Base-by-base conservation (phyloP, 148 eudicot genomes). In the Camellia sinensis region DNA sequence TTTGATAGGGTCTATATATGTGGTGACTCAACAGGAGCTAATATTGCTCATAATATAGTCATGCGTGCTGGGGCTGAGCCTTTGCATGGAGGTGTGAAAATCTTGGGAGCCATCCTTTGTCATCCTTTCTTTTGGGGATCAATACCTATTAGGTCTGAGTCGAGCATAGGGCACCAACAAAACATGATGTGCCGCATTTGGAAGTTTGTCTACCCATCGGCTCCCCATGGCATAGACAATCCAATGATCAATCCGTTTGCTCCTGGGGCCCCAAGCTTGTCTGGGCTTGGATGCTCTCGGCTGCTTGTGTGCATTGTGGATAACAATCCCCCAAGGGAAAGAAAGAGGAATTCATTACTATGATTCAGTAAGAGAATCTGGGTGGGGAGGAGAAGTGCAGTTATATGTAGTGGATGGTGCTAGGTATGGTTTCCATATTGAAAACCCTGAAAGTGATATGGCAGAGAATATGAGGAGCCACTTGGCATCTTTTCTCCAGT, bases 11-110 rank as follows among this genome's bases (percentile, higher is more conserved):
- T 91, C 6, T 91, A 78, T 50, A 21, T 87, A 0, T 92, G 91
- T 8, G 94, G 94, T 0, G 92, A 89, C 46, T 82, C 91, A 12
- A 76, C 92, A 0, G 92, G 92, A 0, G 92, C 85, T 4, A 91
- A 88, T 66, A 88, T 88, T 21, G 94, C 85, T 1, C 91, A 91
- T 48, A 84, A 88, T 14, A 21, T 87, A 8, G 85, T 83, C 0
- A 80, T 89, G 53, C 84, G 87, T 37, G 89, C 82, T 8, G 86
- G 88, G 11, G 3, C 8, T 15, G 87, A 86, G 44, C 9, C 19
- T 11, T 67, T 88, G 67, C 46, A 54, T 4, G 78, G 86, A 9
- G 73, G 61, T 3, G 80, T 86, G 29, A 66, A 43, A 10, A 70
- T 87, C 9, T 43, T 29, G 12, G 94, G 94, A 0, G 54, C 77